Percentiles rank a stretch among this genome's conserved stretches.
Conservation (phyloP, 1,284 basidiomycete genomes). For the Boletus subluridellus region DNA sequence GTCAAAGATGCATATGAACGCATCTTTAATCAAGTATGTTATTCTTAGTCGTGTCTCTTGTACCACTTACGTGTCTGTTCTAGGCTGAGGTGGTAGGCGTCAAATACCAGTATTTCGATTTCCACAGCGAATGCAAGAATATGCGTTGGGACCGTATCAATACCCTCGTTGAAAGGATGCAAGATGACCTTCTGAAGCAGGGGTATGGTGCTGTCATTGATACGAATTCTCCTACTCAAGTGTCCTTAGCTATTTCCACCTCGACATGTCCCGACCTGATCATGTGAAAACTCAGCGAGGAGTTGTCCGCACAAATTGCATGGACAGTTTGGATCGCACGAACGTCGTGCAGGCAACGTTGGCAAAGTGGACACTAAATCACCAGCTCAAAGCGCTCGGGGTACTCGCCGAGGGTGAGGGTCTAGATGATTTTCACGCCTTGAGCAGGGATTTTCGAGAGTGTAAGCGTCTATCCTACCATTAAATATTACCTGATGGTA, state of each 20-base stretch:
- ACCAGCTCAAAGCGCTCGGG: slow-evolving; percentile 73
- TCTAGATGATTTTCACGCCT: slow-evolving; percentile 74
- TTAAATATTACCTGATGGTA: slow-evolving; percentile 1
- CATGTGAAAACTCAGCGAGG: slow-evolving; percentile 62
- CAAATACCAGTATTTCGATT: slow-evolving; percentile 96
- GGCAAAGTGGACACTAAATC: slow-evolving; percentile 79
- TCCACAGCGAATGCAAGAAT: slow-evolving; percentile 93
- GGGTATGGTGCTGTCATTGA: slow-evolving; percentile 47
- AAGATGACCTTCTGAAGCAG: slow-evolving; percentile 69
- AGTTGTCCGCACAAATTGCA: slow-evolving; percentile 81
- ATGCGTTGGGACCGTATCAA: slow-evolving; percentile 95
- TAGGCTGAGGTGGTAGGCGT: slow-evolving; percentile 65
- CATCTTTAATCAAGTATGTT: slow-evolving; percentile 58
- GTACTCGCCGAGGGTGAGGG: slow-evolving; percentile 67
- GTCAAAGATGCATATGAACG: slow-evolving; percentile 96
- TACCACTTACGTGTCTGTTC: slow-evolving; percentile 1
- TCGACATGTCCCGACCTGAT: slow-evolving; percentile 45
- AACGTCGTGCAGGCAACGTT: slow-evolving; percentile 93
- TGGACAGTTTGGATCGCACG: slow-evolving; percentile 96
- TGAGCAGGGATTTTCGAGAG: slow-evolving; percentile 85
- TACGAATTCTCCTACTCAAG: not conserved
- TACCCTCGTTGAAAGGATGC: slow-evolving; percentile 74
- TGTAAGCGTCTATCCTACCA: slow-evolving; percentile 50
- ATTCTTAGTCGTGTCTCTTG: not conserved
- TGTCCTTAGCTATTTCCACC: slow-evolving; percentile 67